Base-by-base conservation (phyloP, 495 filamentous ascomycete genomes). In the Trichocladium antarcticum region DNA sequence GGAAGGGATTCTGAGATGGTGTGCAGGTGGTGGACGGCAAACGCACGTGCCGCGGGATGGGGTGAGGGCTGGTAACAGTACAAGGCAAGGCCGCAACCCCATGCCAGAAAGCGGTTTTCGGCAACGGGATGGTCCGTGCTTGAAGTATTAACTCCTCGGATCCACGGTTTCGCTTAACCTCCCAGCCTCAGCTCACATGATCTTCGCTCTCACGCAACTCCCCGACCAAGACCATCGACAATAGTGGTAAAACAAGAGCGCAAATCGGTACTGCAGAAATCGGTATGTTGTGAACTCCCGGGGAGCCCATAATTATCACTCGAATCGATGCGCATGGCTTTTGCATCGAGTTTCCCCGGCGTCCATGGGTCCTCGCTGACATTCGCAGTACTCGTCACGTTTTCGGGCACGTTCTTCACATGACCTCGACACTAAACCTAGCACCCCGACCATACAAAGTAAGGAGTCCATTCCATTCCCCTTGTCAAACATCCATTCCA, bases 391-490 rank as follows among this genome's bases (percentile, higher is more conserved):
- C 55, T 62, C 59, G 61, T 63, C 60, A 60, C 60, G 60, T 63
- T 60, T 60, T 60, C 53, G 60, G 60, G 57, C 60, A 63, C 59
- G 61, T 62, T 64, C 58, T 58, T 60, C 61, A 64, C 59, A 59
- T 64, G 61, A 62, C 59, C 66, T 67, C 37, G 68, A 66, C 56
- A 62, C 55, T 58, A 16, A 47, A 49, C 57, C 57, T 24, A 45
- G 55, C 55, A 44, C 48, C 44, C 50, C 52, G 51, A 58, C 50
- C 38, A 53, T 48, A 34, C 53, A 62, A 51, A 45, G 57, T 60
- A 55, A 45, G 60, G 42, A 49, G 35, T 17, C 24, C 14, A 19
- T 17, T 37, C 32, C 37, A 10, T 32, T 14, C 38, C 28, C 24
- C 6, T 22, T 34, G 36, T 40, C 17, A 4, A 15, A 14, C 27